A percentile compares a stretch with the other conserved stretches of the same genome.
Evolutionary conservation across 306 rosid species (phyloP).

Genomic region (Biancaea sappan): DNA sequence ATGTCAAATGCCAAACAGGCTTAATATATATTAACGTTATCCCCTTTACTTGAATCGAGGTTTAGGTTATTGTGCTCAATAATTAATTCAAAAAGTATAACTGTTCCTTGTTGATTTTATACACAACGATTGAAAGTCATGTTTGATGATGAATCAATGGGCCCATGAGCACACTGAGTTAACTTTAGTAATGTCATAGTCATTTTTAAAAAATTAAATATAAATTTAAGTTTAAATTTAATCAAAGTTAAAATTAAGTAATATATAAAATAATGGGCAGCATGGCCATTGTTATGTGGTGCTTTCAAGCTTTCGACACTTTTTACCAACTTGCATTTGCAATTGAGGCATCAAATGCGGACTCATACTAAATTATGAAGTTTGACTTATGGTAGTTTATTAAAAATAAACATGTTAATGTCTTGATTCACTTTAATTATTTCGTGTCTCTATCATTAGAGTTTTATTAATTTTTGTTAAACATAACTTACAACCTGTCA

Average conservation of each 20-base stretch:
- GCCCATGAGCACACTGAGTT: too few relatives aligned
- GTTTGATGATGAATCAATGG: slow-evolving; percentile 39
- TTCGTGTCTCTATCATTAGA: not conserved
- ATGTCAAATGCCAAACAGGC: slow-evolving; percentile 18
- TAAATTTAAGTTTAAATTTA: too few relatives aligned
- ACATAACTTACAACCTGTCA: not conserved
- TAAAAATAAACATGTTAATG: too few relatives aligned
- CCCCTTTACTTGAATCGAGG: slow-evolving; percentile 24
- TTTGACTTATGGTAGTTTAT: too few relatives aligned
- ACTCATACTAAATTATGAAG: slow-evolving; percentile 42
- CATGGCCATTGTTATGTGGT: slow-evolving; percentile 46
- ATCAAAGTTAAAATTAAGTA: too few relatives aligned
- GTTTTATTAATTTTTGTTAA: not conserved
- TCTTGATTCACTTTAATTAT: too few relatives aligned
- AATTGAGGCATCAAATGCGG: slow-evolving; percentile 17
- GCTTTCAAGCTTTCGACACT: slow-evolving; percentile 38
- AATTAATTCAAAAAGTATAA: slow-evolving; percentile 38
- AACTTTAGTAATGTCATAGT: too few relatives aligned
- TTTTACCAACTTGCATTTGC: slow-evolving; percentile 22
- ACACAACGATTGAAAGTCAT: slow-evolving; percentile 49
- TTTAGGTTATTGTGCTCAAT: slow-evolving; percentile 41
- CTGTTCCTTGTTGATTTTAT: slow-evolving; percentile 33
- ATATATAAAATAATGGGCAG: too few relatives aligned
- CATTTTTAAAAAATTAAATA: too few relatives aligned
- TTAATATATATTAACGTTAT: slow-evolving; percentile 28